Percentiles rank a stretch among this genome's conserved stretches.
phyloP scores from a whole-genome alignment of 75 land plant genomes.

The Azolla pinnata region DNA sequence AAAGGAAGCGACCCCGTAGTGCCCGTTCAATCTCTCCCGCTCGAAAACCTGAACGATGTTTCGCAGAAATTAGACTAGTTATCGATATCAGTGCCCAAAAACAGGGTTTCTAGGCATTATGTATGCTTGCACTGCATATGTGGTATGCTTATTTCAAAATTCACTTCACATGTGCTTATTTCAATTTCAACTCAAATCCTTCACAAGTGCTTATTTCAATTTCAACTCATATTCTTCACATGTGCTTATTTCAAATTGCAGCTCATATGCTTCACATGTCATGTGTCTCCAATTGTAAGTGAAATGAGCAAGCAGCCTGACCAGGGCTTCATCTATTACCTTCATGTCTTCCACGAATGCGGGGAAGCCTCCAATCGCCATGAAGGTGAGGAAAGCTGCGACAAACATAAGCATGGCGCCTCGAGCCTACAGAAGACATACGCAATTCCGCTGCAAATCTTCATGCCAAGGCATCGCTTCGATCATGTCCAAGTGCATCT shows the following conservation, averaged over 20 bases:
- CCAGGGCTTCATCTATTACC: too few species aligned
- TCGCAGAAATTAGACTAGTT: neutral
- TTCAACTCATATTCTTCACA: too few species aligned
- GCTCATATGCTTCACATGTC: too few species aligned
- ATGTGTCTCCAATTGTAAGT: too few species aligned
- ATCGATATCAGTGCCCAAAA: neutral
- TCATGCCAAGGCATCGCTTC: too few species aligned
- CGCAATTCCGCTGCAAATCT: neutral
- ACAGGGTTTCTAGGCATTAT: too few species aligned
- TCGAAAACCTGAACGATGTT: slow-evolving; percentile 40
- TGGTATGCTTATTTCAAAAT: too few species aligned
- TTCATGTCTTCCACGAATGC: slow-evolving; percentile 63
- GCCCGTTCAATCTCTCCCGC: slow-evolving; percentile 65
- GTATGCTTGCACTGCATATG: too few species aligned
- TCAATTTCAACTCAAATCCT: neutral
- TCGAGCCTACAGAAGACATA: slow-evolving; percentile 48
- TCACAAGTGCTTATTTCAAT: neutral
- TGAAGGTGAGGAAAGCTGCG: slow-evolving; percentile 58
- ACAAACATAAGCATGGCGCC: slow-evolving; percentile 49
- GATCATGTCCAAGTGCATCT: too few species aligned
- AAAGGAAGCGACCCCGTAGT: slow-evolving; percentile 48
- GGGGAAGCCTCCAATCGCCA: slow-evolving; percentile 63
- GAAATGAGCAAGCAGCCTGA: too few species aligned
- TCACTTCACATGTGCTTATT: too few species aligned
- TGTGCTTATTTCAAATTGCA: neutral